Percentiles rank a stretch among this genome's conserved stretches.
Conservation (phyloP, 2,329 filamentous ascomycete species). For the Leptographium wingfieldii region DNA sequence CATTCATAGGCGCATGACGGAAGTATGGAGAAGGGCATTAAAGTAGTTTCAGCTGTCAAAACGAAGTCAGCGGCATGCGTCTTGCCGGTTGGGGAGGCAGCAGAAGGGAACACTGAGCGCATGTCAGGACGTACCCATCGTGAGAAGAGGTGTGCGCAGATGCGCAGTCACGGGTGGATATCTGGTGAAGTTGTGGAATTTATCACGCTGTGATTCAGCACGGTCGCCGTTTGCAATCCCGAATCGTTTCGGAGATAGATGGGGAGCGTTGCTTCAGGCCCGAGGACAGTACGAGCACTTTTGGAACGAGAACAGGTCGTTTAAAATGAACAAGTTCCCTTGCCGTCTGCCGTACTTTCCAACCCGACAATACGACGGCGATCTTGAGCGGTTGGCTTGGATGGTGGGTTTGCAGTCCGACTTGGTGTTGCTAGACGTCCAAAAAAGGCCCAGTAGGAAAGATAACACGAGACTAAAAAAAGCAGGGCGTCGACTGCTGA, state of each 20-base stretch:
- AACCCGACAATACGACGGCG: neutral
- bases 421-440: neutral
- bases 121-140: neutral
- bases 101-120: neutral
- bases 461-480: no score
- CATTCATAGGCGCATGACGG: constrained; percentile 51
- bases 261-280: neutral
- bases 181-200: neutral
- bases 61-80: neutral
- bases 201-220: neutral
- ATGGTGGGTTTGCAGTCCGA: neutral
- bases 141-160: neutral
- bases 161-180: neutral
- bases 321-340: neutral
- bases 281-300: neutral
- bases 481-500: no score
- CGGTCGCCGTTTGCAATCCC: neutral
- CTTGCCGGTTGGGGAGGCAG: neutral
- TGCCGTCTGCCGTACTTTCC: neutral
- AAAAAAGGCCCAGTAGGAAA: no score
- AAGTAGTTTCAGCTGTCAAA: constrained; percentile 26
- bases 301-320: neutral
- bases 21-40: constrained; percentile 44
- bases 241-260: neutral
- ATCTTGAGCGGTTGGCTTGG: neutral